Evolutionary conservation across 164 flowering plant genomes (phyloP), one percentile per base, ranked within the genome.

Genomic region (Dillenia turbinata): DNA sequence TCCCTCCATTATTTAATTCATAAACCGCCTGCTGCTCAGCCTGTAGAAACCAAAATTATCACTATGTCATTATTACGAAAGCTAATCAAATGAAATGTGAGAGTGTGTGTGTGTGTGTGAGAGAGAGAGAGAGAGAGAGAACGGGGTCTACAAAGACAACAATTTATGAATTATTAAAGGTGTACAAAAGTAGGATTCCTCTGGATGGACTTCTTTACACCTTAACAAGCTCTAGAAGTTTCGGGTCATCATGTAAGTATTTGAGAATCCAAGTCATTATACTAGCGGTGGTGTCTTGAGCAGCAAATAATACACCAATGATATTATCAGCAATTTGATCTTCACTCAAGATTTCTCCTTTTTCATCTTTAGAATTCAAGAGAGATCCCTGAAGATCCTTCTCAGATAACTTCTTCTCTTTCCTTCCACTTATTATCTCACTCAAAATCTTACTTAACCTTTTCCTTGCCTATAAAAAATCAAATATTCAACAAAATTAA

Each of bases 211-310:
- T 4, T 33, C 40, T 33, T 62, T 78, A 88, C 98, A 88, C 98
- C 82, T 77, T 83, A 1, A 93, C 89, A 60, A 79, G 78, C 67
- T 87, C 85, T 16, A 85, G 83, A 77, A 90, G 85, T 51, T 82
- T 85, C 1, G 81, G 90, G 60, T 87, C 56, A 44, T 93, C 97
- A 60, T 81, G 86, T 48, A 93, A 85, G 81, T 80, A 93, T 82
- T 93, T 93, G 69, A 93, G 66, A 61, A 84, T 74, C 98, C 98
- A 93, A 40, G 98, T 90, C 66, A 93, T 68, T 49, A 75, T 92
- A 76, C 96, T 90, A 2, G 98, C 98, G 9, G 98, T 90, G 0
- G 98, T 93, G 64, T 93, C 98, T 53, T 84, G 92, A 43, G 98
- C 98, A 2, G 98, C 98, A 47, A 93, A 93, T 44, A 93, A 74